phyloP scores from a whole-genome alignment of 345 rosid species.

The Sisymbrium altissimum region DNA sequence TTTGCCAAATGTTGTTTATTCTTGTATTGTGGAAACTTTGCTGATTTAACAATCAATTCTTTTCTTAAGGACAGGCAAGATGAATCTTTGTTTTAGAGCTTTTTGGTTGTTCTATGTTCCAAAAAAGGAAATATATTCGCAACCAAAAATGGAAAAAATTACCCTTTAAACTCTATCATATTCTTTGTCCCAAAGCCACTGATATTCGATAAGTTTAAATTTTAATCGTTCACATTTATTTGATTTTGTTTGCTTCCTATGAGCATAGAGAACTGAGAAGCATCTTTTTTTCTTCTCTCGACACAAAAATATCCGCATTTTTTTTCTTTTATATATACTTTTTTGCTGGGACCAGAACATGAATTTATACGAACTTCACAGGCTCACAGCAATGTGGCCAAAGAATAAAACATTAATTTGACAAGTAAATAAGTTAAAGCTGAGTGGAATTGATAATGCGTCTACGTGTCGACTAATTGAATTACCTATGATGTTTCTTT shows the following conservation, averaged over 20 bases:
- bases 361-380: conserved; percentile 27
- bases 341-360: conserved; percentile 28
- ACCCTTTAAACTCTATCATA: conserved; percentile 14
- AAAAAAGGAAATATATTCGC: conserved; percentile 36
- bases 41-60: conserved; percentile 30
- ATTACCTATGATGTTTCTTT: background rate
- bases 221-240: conserved; percentile 18
- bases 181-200: conserved; percentile 26
- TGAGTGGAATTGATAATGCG: conserved; percentile 31
- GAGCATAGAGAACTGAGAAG: conserved; percentile 17
- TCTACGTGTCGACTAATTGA: conserved; percentile 27
- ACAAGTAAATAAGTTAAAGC: background rate
- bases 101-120: conserved; percentile 25
- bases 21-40: conserved; percentile 12
- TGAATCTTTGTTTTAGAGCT: conserved; percentile 26
- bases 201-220: conserved; percentile 18
- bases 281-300: conserved; percentile 8
- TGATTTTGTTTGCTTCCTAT: conserved; percentile 19
- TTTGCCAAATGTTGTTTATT: background rate
- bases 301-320: background rate
- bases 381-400: conserved; percentile 17
- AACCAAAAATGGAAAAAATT: conserved; percentile 17
- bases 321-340: background rate
- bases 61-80: conserved; percentile 29
- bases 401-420: conserved; percentile 28